A percentile compares a stretch with the other conserved stretches of the same genome.
These are phyloP conservation scores for Trichophyton verrucosum DNA, from an alignment of 2,329 filamentous ascomycete species.

Conservation along the genomic window DNA sequence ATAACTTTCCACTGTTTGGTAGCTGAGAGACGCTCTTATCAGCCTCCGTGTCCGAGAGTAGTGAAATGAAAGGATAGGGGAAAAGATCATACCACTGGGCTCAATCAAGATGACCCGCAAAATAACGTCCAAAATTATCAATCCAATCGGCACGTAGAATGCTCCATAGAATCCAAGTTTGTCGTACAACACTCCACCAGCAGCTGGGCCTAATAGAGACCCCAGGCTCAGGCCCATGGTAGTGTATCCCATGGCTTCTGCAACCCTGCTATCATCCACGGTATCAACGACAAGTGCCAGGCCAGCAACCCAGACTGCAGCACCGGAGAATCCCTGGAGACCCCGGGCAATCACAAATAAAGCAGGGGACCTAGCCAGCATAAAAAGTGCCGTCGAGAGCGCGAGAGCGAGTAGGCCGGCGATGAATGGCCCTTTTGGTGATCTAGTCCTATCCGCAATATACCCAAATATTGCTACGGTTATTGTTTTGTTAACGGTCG, in stretches of 20 bases:
- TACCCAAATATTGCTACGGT: conserved; percentile 29
- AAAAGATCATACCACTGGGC: not conserved
- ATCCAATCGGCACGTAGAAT: conserved; percentile 43
- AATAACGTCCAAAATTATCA: conserved; percentile 47
- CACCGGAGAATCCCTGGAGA: conserved; percentile 46
- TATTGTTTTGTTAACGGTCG: not conserved
- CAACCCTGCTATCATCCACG: conserved; percentile 44
- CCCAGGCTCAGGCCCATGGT: conserved; percentile 46
- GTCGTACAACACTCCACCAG: conserved; percentile 50
- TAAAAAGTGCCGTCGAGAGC: conserved; percentile 44
- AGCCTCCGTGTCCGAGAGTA: not conserved
- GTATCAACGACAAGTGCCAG: conserved; percentile 49
- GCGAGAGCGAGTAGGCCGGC: conserved; percentile 42
- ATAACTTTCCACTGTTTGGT: not conserved
- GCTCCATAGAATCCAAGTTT: conserved; percentile 47
- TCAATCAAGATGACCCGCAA: conserved; percentile 45
- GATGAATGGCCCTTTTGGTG: conserved; percentile 47
- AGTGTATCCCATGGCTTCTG: conserved; percentile 49
- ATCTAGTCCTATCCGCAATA: conserved; percentile 41
- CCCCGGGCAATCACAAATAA: conserved; percentile 42
- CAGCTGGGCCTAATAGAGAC: conserved; percentile 43
- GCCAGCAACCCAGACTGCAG: conserved; percentile 49
- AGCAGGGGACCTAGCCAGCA: conserved; percentile 37
- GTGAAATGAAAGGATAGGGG: not conserved
- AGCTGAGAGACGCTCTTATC: not conserved